Percentiles rank a stretch among this genome's conserved stretches.
Conservation (phyloP, 768 basidiomycete genomes). For the Mycena kentingensis region DNA sequence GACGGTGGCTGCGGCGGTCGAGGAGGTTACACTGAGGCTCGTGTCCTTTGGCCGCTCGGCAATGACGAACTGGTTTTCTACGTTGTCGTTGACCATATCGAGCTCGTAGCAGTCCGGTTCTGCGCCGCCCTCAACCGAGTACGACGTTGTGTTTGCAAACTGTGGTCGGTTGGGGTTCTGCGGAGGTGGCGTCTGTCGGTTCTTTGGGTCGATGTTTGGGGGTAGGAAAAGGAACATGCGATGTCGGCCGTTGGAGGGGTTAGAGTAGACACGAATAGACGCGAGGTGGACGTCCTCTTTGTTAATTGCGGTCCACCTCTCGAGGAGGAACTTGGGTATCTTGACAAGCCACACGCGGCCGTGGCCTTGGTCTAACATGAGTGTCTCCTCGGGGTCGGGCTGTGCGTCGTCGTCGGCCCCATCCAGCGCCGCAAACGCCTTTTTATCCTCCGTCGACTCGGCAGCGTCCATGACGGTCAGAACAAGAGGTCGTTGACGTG, state of each 20-base stretch:
- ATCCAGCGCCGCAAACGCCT: conserved; percentile 62
- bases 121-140: conserved; percentile 31
- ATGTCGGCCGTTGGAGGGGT: conserved; percentile 41
- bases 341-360: conserved; percentile 86
- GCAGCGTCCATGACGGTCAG: conserved; percentile 34
- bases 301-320: conserved; percentile 78
- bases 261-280: conserved; percentile 77
- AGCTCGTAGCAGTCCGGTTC: conserved; percentile 81
- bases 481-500: neutral
- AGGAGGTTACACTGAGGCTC: conserved; percentile 37
- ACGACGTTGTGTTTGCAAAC: conserved; percentile 38
- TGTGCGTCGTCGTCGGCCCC: conserved; percentile 60
- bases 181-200: conserved; percentile 5
- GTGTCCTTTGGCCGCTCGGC: conserved; percentile 78
- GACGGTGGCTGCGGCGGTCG: conserved; percentile 41
- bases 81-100: conserved; percentile 81
- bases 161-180: conserved; percentile 37
- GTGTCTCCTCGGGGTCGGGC: conserved; percentile 79
- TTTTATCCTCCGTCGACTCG: conserved; percentile 69
- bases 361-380: conserved; percentile 76
- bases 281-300: conserved; percentile 81
- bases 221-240: conserved; percentile 71
- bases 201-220: conserved; percentile 50
- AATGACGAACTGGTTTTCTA: conserved; percentile 84
- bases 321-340: conserved; percentile 87